phyloP scores from a whole-genome alignment of 192 early-diverging fungal genomes.

The Rhizophagus sp. region DNA sequence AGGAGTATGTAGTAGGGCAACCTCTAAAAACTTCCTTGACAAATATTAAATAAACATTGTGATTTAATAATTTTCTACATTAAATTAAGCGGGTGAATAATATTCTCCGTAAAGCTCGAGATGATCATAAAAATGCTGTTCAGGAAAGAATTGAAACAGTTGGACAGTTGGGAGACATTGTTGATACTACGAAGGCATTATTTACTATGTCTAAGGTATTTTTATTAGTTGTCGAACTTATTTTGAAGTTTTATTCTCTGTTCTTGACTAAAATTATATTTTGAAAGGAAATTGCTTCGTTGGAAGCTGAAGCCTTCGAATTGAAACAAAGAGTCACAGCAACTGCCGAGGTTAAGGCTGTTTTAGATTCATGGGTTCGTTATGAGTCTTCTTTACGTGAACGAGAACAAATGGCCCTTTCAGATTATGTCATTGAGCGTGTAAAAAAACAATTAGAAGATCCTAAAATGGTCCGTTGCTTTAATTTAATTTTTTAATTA shows the following conservation, averaged over 20 bases:
- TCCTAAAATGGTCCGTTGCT: conserved; percentile 56
- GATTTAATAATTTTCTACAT: conserved; percentile 8
- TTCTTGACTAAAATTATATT: not conserved
- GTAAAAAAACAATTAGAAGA: conserved; percentile 69
- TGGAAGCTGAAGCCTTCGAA: conserved; percentile 94
- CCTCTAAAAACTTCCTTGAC: not conserved
- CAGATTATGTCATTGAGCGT: conserved; percentile 80
- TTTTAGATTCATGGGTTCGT: conserved; percentile 96
- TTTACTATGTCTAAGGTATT: conserved; percentile 89
- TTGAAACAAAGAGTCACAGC: conserved; percentile 89
- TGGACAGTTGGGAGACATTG: conserved; percentile 90
- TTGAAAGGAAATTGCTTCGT: conserved; percentile 77
- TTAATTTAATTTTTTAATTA: not conserved
- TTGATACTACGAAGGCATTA: conserved; percentile 89
- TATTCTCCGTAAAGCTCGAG: conserved; percentile 80
- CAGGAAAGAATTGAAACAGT: conserved; percentile 88
- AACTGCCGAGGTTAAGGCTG: conserved; percentile 79
- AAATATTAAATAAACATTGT: not conserved
- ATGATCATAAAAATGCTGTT: conserved; percentile 90
- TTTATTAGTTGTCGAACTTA: too few species aligned
- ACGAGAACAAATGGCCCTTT: conserved; percentile 87
- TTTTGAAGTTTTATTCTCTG: not conserved
- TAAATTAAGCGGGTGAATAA: conserved; percentile 72
- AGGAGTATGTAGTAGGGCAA: conserved; percentile 29
- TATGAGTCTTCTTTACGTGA: conserved; percentile 93